Evolutionary conservation across 2,329 filamentous ascomycete species (phyloP).

Genomic region (Xylariales sp.): DNA sequence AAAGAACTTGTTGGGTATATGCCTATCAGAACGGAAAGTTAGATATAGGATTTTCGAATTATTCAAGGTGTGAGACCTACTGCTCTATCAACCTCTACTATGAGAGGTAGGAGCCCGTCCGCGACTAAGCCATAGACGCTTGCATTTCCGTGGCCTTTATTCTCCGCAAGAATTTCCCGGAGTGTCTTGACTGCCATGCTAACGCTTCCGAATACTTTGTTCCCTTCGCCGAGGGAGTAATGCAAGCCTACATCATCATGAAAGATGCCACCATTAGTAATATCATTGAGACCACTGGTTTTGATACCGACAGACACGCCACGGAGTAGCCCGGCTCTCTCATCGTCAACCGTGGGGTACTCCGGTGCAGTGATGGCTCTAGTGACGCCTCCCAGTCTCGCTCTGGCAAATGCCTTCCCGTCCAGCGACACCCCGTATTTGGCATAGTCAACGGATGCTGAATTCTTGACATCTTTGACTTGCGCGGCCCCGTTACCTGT

Average conservation of each 20-base stretch:
- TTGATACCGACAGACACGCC: slow-evolving; percentile 39
- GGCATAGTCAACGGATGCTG: slow-evolving; percentile 28
- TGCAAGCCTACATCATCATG: slow-evolving; percentile 38
- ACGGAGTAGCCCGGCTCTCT: slow-evolving; percentile 19
- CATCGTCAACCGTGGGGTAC: slow-evolving; percentile 12
- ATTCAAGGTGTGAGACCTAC: slow-evolving; percentile 14
- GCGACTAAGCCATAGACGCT: slow-evolving; percentile 31
- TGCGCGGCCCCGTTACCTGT: slow-evolving; percentile 43
- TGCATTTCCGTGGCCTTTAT: slow-evolving; percentile 26
- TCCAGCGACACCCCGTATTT: slow-evolving; percentile 36
- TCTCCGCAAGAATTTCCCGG: slow-evolving; percentile 29
- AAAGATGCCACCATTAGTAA: slow-evolving; percentile 36
- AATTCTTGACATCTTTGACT: slow-evolving; percentile 16
- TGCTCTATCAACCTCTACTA: slow-evolving; percentile 34
- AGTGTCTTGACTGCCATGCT: slow-evolving; percentile 25
- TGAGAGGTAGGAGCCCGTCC: slow-evolving; percentile 31
- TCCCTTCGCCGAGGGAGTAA: slow-evolving; percentile 29
- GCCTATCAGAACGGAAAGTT: slow-evolving; percentile 20
- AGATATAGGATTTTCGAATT: not conserved
- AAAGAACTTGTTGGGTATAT: slow-evolving; percentile 35
- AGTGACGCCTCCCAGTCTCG: slow-evolving; percentile 39
- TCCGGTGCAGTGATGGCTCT: slow-evolving; percentile 35
- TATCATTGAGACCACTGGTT: slow-evolving; percentile 28
- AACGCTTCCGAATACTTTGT: slow-evolving; percentile 20
- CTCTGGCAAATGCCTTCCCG: slow-evolving; percentile 34